phyloP scores from a whole-genome alignment of 208 protist genomes.

The Angomonas deanei region DNA sequence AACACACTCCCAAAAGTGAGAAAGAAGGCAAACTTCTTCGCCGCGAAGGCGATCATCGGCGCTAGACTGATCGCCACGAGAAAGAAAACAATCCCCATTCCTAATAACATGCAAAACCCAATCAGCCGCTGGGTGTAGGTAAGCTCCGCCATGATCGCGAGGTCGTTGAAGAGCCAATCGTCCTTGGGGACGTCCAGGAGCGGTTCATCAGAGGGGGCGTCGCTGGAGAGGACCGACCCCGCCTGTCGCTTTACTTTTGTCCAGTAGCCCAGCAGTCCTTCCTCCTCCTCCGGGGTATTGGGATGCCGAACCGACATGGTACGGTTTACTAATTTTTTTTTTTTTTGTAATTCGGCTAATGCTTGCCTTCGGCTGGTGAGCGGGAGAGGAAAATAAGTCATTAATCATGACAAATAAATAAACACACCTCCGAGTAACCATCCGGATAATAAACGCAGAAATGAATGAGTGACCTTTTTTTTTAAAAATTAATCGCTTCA shows the following conservation, averaged over 20 bases:
- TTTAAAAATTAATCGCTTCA: conserved; percentile 10
- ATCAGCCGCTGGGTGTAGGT: conserved; percentile 75
- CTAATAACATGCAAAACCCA: conserved; percentile 76
- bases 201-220: conserved; percentile 42
- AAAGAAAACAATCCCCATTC: conserved; percentile 83
- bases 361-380: background rate
- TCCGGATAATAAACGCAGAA: no score
- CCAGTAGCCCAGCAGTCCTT: conserved; percentile 36
- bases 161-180: conserved; percentile 31
- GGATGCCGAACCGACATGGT: conserved; percentile 14
- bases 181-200: conserved; percentile 51
- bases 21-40: conserved; percentile 91
- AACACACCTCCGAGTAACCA: background rate
- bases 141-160: conserved; percentile 71
- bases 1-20: conserved; percentile 85
- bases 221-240: conserved; percentile 37
- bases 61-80: conserved; percentile 50
- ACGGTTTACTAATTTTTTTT: background rate
- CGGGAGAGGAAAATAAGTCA: background rate
- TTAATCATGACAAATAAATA: no score
- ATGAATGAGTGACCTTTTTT: background rate
- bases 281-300: conserved; percentile 9
- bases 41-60: conserved; percentile 48
- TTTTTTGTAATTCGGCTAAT: background rate
- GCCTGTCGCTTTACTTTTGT: conserved; percentile 40